phyloP scores from a whole-genome alignment of 106 monocot species.

The Xerophyta viscosa region DNA sequence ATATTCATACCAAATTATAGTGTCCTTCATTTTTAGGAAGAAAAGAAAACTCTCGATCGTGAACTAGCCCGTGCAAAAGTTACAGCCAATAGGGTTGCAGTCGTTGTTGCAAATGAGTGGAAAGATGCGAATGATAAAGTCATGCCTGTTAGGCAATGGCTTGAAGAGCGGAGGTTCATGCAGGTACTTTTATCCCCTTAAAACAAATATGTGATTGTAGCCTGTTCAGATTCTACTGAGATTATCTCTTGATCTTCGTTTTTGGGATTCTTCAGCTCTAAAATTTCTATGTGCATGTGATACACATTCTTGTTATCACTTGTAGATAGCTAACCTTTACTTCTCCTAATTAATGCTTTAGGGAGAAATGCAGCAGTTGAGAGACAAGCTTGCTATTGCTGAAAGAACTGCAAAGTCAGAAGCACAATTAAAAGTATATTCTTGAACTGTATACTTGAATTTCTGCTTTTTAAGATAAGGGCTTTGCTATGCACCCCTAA shows the following conservation, averaged over 20 bases:
- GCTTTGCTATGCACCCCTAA: too few species aligned
- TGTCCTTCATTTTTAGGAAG: slow-evolving; percentile 44
- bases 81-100: slow-evolving; percentile 68
- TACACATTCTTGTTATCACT: neutral
- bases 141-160: slow-evolving; percentile 80
- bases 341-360: slow-evolving; percentile 8
- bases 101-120: slow-evolving; percentile 75
- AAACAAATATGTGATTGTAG: neutral
- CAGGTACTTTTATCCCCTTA: slow-evolving; percentile 33
- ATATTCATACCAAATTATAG: too few species aligned
- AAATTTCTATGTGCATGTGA: too few species aligned
- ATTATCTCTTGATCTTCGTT: too few species aligned
- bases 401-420: slow-evolving; percentile 68
- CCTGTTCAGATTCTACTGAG: neutral
- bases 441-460: neutral
- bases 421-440: slow-evolving; percentile 65
- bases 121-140: slow-evolving; percentile 82
- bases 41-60: slow-evolving; percentile 71
- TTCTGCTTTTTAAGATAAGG: too few species aligned
- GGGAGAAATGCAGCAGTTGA: slow-evolving; percentile 86
- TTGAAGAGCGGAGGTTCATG: slow-evolving; percentile 60
- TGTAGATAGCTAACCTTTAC: neutral
- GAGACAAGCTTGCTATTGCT: slow-evolving; percentile 57
- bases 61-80: slow-evolving; percentile 79
- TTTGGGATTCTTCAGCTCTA: too few species aligned